Conservation (phyloP, 179 eudicot genomes). For the Beta macrorhiza region DNA sequence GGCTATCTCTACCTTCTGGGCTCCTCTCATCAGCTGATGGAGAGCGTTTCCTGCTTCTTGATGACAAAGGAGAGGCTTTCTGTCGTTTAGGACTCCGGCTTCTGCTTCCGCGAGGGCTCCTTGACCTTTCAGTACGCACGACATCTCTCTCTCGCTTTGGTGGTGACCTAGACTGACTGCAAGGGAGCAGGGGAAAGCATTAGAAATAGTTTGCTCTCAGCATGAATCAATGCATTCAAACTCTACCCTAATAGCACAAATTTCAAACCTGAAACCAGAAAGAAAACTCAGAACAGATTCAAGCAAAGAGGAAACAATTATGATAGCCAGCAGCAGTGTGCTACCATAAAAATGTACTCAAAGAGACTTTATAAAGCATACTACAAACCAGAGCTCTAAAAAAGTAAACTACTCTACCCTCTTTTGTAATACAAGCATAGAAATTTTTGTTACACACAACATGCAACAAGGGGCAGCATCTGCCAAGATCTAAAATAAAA, state of each 20-base stretch:
- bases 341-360: too few relatives aligned
- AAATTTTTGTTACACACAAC: too few relatives aligned
- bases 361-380: not conserved
- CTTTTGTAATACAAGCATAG: not conserved
- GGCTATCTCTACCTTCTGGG: constrained; percentile 53
- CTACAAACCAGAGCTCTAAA: too few relatives aligned
- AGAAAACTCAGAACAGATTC: not conserved
- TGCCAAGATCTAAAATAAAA: not conserved
- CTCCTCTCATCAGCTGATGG: constrained; percentile 67
- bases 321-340: too few relatives aligned
- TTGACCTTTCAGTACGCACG: constrained; percentile 55
- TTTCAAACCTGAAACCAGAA: not conserved
- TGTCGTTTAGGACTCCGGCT: constrained; percentile 47
- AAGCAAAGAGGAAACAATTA: not conserved
- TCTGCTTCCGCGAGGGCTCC: constrained; percentile 53
- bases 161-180: constrained; percentile 91
- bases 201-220: not conserved
- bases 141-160: constrained; percentile 51
- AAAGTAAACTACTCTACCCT: not conserved
- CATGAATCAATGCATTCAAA: not conserved
- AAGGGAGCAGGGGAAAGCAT: not conserved
- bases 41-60: constrained; percentile 62
- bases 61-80: constrained; percentile 47
- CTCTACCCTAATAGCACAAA: not conserved
- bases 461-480: too few relatives aligned